Evolutionary conservation across 257 asterid species (phyloP).

Genomic region (Verbena officinalis): DNA sequence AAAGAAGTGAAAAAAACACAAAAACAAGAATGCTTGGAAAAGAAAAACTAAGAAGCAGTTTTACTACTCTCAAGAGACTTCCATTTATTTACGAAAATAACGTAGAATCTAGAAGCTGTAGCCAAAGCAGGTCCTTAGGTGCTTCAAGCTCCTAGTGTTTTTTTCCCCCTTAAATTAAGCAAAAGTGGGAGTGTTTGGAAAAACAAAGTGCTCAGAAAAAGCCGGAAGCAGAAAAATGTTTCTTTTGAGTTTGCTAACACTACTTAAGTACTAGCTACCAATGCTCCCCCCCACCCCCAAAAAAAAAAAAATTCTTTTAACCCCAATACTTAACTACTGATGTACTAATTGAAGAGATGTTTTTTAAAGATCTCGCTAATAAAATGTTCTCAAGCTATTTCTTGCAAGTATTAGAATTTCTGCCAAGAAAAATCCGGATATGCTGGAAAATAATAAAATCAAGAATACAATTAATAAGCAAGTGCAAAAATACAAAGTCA

Average conservation of each 20-base stretch:
- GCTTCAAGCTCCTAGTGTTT: too few relatives aligned
- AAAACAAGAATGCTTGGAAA: not conserved
- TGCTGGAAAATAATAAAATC: constrained; percentile 4
- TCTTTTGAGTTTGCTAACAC: too few relatives aligned
- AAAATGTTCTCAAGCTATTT: not conserved
- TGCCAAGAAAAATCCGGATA: constrained; percentile 10
- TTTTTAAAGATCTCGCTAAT: constrained; percentile 3
- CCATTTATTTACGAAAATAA: too few relatives aligned
- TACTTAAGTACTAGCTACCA: too few relatives aligned
- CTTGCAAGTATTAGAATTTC: not conserved
- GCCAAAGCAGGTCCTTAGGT: too few relatives aligned
- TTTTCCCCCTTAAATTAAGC: too few relatives aligned
- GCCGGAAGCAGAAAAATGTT: too few relatives aligned
- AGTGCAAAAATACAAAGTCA: constrained; percentile 6
- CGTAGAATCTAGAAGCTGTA: not conserved
- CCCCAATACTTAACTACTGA: not conserved
- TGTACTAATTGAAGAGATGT: not conserved
- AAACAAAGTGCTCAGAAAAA: too few relatives aligned
- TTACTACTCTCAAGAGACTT: too few relatives aligned
- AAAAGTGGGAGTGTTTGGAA: too few relatives aligned
- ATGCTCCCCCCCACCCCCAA: too few relatives aligned
- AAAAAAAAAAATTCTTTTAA: too few relatives aligned
- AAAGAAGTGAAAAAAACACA: not conserved
- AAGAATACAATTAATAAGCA: constrained; percentile 5
- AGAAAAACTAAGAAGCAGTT: not conserved